Evolutionary conservation across 2,329 filamentous ascomycete species (phyloP).

Genomic region (Neonectria faginata): DNA sequence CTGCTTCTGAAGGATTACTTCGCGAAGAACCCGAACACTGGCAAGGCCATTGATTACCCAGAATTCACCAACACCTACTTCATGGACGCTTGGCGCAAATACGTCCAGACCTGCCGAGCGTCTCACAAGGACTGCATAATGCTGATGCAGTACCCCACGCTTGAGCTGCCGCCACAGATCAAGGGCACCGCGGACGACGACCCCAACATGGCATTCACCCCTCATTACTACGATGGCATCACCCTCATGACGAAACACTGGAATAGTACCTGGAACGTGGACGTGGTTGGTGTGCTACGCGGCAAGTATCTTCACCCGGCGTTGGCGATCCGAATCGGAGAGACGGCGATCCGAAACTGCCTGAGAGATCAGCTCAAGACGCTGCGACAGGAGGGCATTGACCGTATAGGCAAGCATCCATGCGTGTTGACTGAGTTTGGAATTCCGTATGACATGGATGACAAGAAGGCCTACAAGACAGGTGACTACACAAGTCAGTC

Average conservation of each 20-base stretch:
- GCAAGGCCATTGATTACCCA: constrained; percentile 80
- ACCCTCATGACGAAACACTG: constrained; percentile 98
- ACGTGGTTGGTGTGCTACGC: constrained; percentile 90
- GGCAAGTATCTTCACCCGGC: constrained; percentile 90
- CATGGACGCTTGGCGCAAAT: constrained; percentile 84
- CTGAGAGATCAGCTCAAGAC: constrained; percentile 87
- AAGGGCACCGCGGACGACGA: constrained; percentile 92
- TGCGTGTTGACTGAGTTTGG: constrained; percentile 95
- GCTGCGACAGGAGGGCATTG: constrained; percentile 86
- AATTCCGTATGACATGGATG: constrained; percentile 98
- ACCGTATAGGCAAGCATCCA: constrained; percentile 88
- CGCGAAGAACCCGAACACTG: constrained; percentile 78
- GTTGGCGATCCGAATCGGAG: constrained; percentile 92
- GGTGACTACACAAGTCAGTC: constrained; percentile 95
- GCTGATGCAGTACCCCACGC: constrained; percentile 89
- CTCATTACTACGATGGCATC: constrained; percentile 97
- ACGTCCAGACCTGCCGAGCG: constrained; percentile 77
- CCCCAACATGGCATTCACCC: constrained; percentile 88
- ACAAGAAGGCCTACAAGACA: constrained; percentile 93
- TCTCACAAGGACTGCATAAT: constrained; percentile 86
- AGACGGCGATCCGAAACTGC: constrained; percentile 93
- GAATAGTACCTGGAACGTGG: constrained; percentile 97
- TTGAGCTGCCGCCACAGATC: constrained; percentile 89
- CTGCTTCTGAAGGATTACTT: constrained; percentile 91
- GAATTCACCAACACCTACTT: constrained; percentile 93